Evolutionary conservation across 257 asterid genomes (phyloP), one percentile per base, ranked within the genome.

Genomic region (Henckelia pumila): DNA sequence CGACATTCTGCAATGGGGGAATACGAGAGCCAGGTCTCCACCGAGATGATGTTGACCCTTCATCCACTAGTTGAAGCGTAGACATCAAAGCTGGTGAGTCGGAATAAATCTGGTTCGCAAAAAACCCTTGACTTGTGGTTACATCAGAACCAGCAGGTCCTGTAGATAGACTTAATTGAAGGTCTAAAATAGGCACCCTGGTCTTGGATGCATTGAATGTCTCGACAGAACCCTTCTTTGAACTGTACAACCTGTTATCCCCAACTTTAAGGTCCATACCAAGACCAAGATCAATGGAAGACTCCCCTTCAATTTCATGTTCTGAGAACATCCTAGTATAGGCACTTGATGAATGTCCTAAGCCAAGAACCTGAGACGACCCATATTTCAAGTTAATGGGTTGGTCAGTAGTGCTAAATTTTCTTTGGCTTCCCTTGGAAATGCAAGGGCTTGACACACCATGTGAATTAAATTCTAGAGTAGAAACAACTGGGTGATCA

Each of bases 1-100:
- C 75, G 28, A 50, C 28, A 59, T 59, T 61, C 37, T 56, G 71
- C 69, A 71, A 62, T 23, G 84, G 82, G 64, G 78, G 76, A 69
- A 82, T 61, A 59, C 72, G 83, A 61, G 85, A 66, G 22, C 83
- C 83, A n/a, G 37, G 21, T 78, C 74, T 84, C 87, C 86, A 78
- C 40, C 83, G 87, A 63, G 88, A 80, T 5, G 92, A 85, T 76
- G 84, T 81, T 69, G 92, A 83, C 29, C 89, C 95, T 67, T 84
- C 85, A 67, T 87, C 95, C 62, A 69, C 82, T 67, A 71, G 60
- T 61, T 75, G 84, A 65, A 35, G 19, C 16, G 63, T 35, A 19
- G 75, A 33, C 32, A 66, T 52, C 8, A 70, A 73, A 44, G 56
- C 74, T 32, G 77, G 77, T 47, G 73, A 35, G 53, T 75, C 75